A percentile compares a stretch with the other conserved stretches of the same genome.
phyloP scores from a whole-genome alignment of 495 filamentous ascomycete genomes.

The Hyaloscypha bicolor region DNA sequence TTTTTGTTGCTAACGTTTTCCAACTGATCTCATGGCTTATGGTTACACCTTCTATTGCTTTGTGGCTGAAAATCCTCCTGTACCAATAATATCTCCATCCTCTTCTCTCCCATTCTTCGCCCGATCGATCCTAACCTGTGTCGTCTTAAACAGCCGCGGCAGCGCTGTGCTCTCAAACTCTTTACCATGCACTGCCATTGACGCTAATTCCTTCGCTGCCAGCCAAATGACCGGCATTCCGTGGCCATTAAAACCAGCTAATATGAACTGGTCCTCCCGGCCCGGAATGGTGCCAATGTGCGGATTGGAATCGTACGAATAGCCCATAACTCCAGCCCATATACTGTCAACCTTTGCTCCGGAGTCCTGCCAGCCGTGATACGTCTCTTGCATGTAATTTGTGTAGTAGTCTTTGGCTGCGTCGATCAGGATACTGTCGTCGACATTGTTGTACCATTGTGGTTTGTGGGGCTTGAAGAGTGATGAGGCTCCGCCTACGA shows the following conservation, averaged over 20 bases:
- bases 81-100: slow-evolving; percentile 47
- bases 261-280: slow-evolving; percentile 27
- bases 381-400: slow-evolving; percentile 50
- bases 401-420: slow-evolving; percentile 45
- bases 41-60: too few relatives aligned
- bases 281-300: slow-evolving; percentile 41
- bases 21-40: too few relatives aligned
- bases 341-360: slow-evolving; percentile 44
- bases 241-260: slow-evolving; percentile 33
- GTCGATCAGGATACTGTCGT: slow-evolving; percentile 47
- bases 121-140: slow-evolving; percentile 13
- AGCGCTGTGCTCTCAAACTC: slow-evolving; percentile 28
- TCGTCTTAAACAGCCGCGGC: slow-evolving; percentile 22
- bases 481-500: slow-evolving; percentile 45
- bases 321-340: slow-evolving; percentile 46
- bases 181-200: slow-evolving; percentile 25
- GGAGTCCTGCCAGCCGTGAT: slow-evolving; percentile 48
- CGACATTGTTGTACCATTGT: slow-evolving; percentile 47
- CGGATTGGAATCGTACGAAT: slow-evolving; percentile 47
- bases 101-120: slow-evolving; percentile 2
- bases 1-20: too few relatives aligned
- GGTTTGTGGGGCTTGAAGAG: slow-evolving; percentile 35
- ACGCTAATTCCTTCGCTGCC: slow-evolving; percentile 27
- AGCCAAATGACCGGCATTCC: slow-evolving; percentile 35
- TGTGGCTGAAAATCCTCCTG: slow-evolving; percentile 57